These are phyloP conservation scores for Phytophthora citrophthora DNA, from an alignment of 352 stramenopile genomes.

Conservation along the genomic window DNA sequence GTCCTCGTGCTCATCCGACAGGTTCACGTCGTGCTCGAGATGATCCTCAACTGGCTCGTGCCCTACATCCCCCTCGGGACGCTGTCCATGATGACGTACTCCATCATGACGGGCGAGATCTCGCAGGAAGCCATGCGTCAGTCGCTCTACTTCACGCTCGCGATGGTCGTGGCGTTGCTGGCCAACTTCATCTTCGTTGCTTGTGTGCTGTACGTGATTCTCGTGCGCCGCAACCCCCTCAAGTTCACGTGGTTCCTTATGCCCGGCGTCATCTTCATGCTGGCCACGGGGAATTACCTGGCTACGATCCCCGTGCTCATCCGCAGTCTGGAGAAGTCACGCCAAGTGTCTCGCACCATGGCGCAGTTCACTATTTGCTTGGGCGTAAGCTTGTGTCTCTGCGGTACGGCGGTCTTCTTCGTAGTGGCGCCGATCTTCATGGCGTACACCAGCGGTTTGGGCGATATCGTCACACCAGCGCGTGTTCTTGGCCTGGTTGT, in stretches of 20 bases:
- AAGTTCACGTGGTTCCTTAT: constrained; percentile 63
- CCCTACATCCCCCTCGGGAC: constrained; percentile 56
- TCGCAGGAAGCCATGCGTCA: constrained; percentile 38
- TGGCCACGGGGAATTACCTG: constrained; percentile 54
- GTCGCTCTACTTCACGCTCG: constrained; percentile 47
- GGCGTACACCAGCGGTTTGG: constrained; percentile 59
- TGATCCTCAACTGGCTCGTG: constrained; percentile 77
- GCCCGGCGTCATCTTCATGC: constrained; percentile 61
- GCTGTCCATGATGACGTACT: constrained; percentile 58
- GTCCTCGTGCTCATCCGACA: constrained; percentile 64
- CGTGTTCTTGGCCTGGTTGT: constrained; percentile 50
- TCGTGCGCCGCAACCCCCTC: constrained; percentile 71
- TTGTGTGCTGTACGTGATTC: constrained; percentile 57
- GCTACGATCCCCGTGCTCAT: constrained; percentile 68
- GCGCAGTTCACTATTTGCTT: constrained; percentile 66
- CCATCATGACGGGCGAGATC: constrained; percentile 54
- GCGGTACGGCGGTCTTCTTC: constrained; percentile 61
- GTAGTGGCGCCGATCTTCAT: constrained; percentile 62
- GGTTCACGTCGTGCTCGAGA: constrained; percentile 61
- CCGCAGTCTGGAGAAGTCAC: constrained; percentile 65
- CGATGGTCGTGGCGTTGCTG: constrained; percentile 49
- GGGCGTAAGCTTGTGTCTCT: constrained; percentile 56
- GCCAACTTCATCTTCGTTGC: constrained; percentile 61
- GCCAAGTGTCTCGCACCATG: constrained; percentile 66
- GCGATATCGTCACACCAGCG: constrained; percentile 46